Percentiles rank a stretch among this genome's conserved stretches.
phyloP scores from a whole-genome alignment of 768 basidiomycete species.

The Amanita phalloides region DNA sequence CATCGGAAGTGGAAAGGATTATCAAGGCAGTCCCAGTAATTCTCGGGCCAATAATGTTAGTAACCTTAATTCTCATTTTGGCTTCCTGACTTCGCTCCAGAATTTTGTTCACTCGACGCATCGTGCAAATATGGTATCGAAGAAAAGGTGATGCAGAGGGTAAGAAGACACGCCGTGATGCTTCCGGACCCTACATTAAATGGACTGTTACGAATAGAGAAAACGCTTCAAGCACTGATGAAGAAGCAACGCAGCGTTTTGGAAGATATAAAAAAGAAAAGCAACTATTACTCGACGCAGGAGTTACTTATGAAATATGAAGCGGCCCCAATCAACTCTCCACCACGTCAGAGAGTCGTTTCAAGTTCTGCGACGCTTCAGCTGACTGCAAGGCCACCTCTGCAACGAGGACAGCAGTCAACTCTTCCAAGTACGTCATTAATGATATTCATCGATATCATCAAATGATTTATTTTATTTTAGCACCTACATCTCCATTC shows the following conservation, averaged over 20 bases:
- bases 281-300: slow-evolving; percentile 89
- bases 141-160: slow-evolving; percentile 76
- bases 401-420: slow-evolving; percentile 16
- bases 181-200: slow-evolving; percentile 1
- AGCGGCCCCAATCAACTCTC: slow-evolving; percentile 34
- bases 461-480: slow-evolving; percentile 10
- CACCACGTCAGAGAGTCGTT: slow-evolving; percentile 31
- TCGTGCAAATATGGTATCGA: slow-evolving; percentile 78
- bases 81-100: slow-evolving; percentile 21
- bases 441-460: not conserved
- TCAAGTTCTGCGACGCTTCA: slow-evolving; percentile 20
- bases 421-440: slow-evolving; percentile 17
- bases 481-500: slow-evolving; percentile 23
- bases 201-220: slow-evolving; percentile 41
- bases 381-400: slow-evolving; percentile 14
- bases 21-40: slow-evolving; percentile 48
- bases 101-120: slow-evolving; percentile 66
- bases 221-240: slow-evolving; percentile 59
- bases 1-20: slow-evolving; percentile 26
- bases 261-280: slow-evolving; percentile 96
- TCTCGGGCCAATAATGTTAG: slow-evolving; percentile 72
- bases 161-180: slow-evolving; percentile 22
- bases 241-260: slow-evolving; percentile 77
- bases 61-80: slow-evolving; percentile 9
- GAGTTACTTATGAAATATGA: slow-evolving; percentile 89